A percentile compares a stretch with the other conserved stretches of the same genome.
Conservation (phyloP, 2,329 filamentous ascomycete genomes). For the Graphiopsis chlorocephala region DNA sequence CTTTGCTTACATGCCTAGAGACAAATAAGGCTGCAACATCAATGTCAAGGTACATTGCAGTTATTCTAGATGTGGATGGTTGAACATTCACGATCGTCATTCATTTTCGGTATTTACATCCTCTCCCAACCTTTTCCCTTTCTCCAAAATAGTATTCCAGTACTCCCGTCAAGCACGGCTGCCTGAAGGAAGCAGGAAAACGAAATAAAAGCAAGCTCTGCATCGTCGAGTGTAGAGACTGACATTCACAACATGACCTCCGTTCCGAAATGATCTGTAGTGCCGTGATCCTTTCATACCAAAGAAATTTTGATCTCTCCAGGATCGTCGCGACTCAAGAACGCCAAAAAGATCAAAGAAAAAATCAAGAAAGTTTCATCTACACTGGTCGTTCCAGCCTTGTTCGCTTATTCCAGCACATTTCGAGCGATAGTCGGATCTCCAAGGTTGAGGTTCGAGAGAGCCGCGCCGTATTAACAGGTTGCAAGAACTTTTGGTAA, state of each 20-base stretch:
- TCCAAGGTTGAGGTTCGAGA: not conserved
- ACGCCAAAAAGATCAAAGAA: not conserved
- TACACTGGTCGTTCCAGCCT: constrained; percentile 4
- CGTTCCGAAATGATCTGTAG: not conserved
- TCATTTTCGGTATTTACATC: constrained; percentile 12
- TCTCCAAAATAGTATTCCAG: not conserved
- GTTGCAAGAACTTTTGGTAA: constrained; percentile 1
- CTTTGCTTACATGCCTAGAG: not conserved
- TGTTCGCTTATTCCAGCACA: not conserved
- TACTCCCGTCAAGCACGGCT: too few species aligned
- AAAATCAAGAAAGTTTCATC: not conserved
- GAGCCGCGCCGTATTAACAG: constrained; percentile 5
- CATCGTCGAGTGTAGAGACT: not conserved
- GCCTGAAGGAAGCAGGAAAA: not conserved
- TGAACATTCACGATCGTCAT: constrained; percentile 7
- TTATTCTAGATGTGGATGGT: not conserved
- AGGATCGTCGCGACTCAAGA: not conserved
- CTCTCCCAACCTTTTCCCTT: not conserved
- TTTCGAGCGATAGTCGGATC: not conserved
- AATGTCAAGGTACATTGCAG: too few species aligned
- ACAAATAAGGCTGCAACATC: too few species aligned
- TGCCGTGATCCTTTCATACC: not conserved
- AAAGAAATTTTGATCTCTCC: not conserved
- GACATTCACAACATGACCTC: not conserved
- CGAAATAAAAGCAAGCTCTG: not conserved